A percentile compares a stretch with the other conserved stretches of the same genome.
phyloP scores from a whole-genome alignment of 441 rosid species.

The Gossypium lobatum region DNA sequence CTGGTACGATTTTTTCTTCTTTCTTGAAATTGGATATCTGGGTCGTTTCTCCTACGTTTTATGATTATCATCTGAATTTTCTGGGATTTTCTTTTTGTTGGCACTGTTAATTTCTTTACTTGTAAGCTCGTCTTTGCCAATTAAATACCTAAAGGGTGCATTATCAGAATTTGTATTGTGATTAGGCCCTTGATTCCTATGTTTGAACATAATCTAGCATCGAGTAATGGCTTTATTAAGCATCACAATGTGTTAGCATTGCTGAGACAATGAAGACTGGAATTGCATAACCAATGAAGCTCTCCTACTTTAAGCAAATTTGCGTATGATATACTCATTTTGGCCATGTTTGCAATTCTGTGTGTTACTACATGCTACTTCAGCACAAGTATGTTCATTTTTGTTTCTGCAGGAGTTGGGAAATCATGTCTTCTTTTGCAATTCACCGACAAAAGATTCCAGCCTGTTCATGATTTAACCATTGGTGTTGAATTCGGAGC shows the following conservation, averaged over 20 bases:
- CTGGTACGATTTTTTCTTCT: slow-evolving; percentile 5
- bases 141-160: neutral
- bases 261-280: neutral
- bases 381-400: neutral
- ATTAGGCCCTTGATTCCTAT: neutral
- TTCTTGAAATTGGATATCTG: neutral
- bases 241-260: neutral
- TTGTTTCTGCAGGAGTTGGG: slow-evolving; percentile 23
- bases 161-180: neutral
- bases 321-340: neutral
- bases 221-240: neutral
- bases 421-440: slow-evolving; percentile 34
- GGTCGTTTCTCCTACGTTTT: neutral
- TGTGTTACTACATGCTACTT: neutral
- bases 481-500: slow-evolving; percentile 34
- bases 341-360: neutral
- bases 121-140: neutral
- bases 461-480: slow-evolving; percentile 32
- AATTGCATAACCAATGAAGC: neutral
- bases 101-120: neutral
- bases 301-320: neutral
- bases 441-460: slow-evolving; percentile 30
- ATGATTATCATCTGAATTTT: neutral
- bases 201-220: too few relatives aligned
- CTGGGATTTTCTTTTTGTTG: neutral